Conservation (phyloP, 495 filamentous ascomycete genomes). For the Delitschia confertaspora region DNA sequence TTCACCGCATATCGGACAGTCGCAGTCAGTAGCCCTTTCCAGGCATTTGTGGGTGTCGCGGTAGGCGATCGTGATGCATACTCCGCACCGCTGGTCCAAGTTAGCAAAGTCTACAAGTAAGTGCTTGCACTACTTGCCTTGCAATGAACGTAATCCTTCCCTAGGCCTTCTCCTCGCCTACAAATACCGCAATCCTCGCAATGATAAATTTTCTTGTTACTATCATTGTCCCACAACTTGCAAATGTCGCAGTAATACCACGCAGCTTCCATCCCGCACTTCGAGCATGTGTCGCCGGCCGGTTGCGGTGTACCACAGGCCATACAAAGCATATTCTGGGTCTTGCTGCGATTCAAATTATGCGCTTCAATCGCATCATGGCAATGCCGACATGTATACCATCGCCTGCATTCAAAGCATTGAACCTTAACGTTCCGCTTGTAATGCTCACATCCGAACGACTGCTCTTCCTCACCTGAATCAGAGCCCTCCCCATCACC, state of each 20-base stretch:
- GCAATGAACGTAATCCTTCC: conserved; percentile 97
- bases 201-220: conserved; percentile 88
- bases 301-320: conserved; percentile 78
- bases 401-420: conserved; percentile 77
- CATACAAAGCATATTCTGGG: conserved; percentile 98
- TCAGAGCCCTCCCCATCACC: conserved; percentile 35
- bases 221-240: conserved; percentile 95
- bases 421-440: conserved; percentile 92
- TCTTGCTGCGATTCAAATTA: conserved; percentile 66
- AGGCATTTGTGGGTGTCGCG: conserved; percentile 84
- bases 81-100: conserved; percentile 37
- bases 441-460: conserved; percentile 84
- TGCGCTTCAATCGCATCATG: conserved; percentile 86
- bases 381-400: conserved; percentile 94
- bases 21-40: conserved; percentile 85
- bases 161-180: conserved; percentile 78
- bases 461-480: conserved; percentile 27
- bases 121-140: conserved; percentile 51
- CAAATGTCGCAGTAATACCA: conserved; percentile 91
- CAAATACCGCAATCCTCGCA: conserved; percentile 96
- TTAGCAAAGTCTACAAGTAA: conserved; percentile 4
- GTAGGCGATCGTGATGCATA: conserved; percentile 80
- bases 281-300: conserved; percentile 64
- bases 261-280: conserved; percentile 70
- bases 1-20: conserved; percentile 96